Conservation (phyloP, 2,329 filamentous ascomycete species). For the Calonectria honghensis region DNA sequence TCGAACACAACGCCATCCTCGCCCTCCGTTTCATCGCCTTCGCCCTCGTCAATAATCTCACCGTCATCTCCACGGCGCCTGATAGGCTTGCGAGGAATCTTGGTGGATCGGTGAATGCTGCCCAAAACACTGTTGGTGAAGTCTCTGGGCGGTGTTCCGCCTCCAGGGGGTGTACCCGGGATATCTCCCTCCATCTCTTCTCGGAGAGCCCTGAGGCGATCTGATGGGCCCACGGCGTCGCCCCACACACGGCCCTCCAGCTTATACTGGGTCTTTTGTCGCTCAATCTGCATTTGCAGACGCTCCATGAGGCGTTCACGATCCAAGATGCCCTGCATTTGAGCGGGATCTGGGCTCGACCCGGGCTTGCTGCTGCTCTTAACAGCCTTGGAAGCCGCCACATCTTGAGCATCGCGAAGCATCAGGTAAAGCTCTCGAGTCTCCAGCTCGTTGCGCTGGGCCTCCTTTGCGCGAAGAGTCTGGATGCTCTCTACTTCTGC, state of each 20-base stretch:
- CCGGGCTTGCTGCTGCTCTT: slow-evolving; percentile 72
- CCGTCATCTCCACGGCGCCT: slow-evolving; percentile 60
- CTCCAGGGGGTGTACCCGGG: slow-evolving; percentile 68
- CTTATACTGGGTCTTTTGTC: slow-evolving; percentile 98
- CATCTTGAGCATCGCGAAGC: slow-evolving; percentile 97
- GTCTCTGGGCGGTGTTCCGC: slow-evolving; percentile 74
- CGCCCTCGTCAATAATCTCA: slow-evolving; percentile 70
- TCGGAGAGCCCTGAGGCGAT: slow-evolving; percentile 91
- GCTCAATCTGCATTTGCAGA: slow-evolving; percentile 94
- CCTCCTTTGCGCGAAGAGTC: slow-evolving; percentile 89
- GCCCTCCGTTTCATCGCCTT: slow-evolving; percentile 70
- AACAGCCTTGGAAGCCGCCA: slow-evolving; percentile 88
- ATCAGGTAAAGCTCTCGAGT: slow-evolving; percentile 98
- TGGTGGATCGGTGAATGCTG: slow-evolving; percentile 78
- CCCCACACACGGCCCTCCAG: slow-evolving; percentile 95
- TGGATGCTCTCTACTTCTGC: slow-evolving; percentile 92
- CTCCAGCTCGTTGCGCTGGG: slow-evolving; percentile 96
- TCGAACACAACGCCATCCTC: slow-evolving; percentile 77
- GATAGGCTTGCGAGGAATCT: slow-evolving; percentile 73
- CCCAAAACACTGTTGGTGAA: slow-evolving; percentile 85
- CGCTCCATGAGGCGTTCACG: slow-evolving; percentile 94
- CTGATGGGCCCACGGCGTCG: slow-evolving; percentile 88
- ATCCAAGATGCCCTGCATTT: slow-evolving; percentile 94
- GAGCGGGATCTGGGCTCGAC: slow-evolving; percentile 79
- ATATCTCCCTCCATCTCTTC: slow-evolving; percentile 90